phyloP scores from a whole-genome alignment of 345 rosid species.

The Diplotaxis tenuifolia region DNA sequence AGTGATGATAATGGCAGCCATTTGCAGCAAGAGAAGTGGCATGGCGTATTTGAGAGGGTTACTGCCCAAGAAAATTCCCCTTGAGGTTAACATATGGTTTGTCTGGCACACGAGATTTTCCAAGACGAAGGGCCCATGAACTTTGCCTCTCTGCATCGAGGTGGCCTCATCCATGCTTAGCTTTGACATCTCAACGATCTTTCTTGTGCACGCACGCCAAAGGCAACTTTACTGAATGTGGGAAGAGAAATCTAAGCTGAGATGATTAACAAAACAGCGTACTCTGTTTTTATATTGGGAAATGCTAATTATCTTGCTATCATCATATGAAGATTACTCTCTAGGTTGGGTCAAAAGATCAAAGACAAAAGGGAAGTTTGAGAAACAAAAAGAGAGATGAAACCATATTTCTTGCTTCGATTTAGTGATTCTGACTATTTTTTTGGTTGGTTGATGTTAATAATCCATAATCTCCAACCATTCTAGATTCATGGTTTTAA shows the following conservation, averaged over 20 bases:
- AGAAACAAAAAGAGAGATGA: not conserved
- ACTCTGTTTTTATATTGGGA: conserved; percentile 11
- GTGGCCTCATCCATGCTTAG: not conserved
- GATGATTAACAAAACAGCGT: not conserved
- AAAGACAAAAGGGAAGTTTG: conserved; percentile 3
- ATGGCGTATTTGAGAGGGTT: conserved; percentile 32
- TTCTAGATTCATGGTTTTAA: conserved; percentile 29
- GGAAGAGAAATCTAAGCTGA: conserved; percentile 6
- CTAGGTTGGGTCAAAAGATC: not conserved
- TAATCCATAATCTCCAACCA: conserved; percentile 5
- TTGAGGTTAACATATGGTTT: conserved; percentile 27
- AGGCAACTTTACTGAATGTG: not conserved
- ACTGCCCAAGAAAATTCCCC: conserved; percentile 30
- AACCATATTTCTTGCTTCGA: conserved; percentile 24
- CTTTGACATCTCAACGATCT: conserved; percentile 10
- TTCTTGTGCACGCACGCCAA: not conserved
- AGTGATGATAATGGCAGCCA: conserved; percentile 30
- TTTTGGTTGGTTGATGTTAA: conserved; percentile 31
- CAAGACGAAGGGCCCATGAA: conserved; percentile 26
- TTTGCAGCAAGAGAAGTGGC: conserved; percentile 35
- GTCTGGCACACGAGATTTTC: conserved; percentile 29
- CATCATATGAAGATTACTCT: not conserved
- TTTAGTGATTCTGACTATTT: conserved; percentile 27
- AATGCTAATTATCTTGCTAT: not conserved
- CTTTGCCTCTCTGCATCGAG: conserved; percentile 30